Conservation (phyloP, 2,329 filamentous ascomycete species). For the Penicillium sp. region DNA sequence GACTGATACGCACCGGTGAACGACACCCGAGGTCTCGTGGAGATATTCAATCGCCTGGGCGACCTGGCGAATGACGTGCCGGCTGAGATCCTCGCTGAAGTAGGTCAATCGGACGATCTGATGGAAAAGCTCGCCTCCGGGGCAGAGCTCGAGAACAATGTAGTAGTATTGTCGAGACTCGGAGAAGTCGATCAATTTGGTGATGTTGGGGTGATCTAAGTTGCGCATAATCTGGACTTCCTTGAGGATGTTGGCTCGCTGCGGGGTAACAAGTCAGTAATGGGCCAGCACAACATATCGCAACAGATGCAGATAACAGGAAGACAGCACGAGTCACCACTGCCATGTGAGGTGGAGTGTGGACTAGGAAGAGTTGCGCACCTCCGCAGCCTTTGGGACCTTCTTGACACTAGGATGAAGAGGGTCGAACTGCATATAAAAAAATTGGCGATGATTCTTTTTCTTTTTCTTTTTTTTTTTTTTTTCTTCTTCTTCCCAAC, state of each 20-base stretch:
- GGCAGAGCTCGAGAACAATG: slow-evolving; percentile 91
- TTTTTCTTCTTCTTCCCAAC: slow-evolving; percentile 22
- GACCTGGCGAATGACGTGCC: slow-evolving; percentile 92
- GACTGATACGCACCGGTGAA: slow-evolving; percentile 73
- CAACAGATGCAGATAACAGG: not conserved
- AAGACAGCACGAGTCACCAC: not conserved
- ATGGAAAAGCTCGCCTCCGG: slow-evolving; percentile 95
- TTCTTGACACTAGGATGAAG: slow-evolving; percentile 96
- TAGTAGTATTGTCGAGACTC: slow-evolving; percentile 96
- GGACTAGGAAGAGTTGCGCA: slow-evolving; percentile 59
- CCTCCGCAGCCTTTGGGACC: slow-evolving; percentile 93
- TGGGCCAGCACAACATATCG: slow-evolving; percentile 18
- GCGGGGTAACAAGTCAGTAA: slow-evolving; percentile 30
- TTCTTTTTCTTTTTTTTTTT: not conserved
- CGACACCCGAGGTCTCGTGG: slow-evolving; percentile 91
- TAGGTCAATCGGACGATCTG: slow-evolving; percentile 98
- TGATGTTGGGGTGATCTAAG: slow-evolving; percentile 92
- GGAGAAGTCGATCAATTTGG: slow-evolving; percentile 88
- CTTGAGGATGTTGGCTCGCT: slow-evolving; percentile 97
- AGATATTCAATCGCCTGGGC: slow-evolving; percentile 92
- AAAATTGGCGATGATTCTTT: slow-evolving; percentile 50
- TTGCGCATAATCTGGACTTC: slow-evolving; percentile 99
- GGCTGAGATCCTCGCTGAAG: slow-evolving; percentile 91
- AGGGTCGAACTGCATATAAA: slow-evolving; percentile 70
- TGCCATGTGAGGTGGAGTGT: slow-evolving; percentile 18